Conservation (phyloP, 257 asterid genomes). For the Rauvolfia tetraphylla region DNA sequence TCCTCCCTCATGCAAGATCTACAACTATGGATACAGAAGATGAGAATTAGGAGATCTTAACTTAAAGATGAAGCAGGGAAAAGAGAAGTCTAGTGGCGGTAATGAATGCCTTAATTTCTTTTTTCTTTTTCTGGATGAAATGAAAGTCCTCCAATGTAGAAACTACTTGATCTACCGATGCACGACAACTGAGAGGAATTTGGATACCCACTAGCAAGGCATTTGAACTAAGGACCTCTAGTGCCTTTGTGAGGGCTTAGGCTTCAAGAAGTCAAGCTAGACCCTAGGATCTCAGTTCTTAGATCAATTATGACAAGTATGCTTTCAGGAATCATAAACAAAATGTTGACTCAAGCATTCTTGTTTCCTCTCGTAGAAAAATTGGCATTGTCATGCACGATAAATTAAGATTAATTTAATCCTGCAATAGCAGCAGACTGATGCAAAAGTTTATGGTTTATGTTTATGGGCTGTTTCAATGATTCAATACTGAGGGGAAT, state of each 20-base stretch:
- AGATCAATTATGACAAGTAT: neutral
- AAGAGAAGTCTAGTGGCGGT: too few relatives aligned
- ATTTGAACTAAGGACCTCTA: neutral
- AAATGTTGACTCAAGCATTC: neutral
- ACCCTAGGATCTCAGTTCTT: neutral
- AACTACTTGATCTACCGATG: too few relatives aligned
- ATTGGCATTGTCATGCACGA: neutral
- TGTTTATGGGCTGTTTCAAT: neutral
- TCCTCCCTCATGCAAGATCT: too few relatives aligned
- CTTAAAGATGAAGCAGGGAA: too few relatives aligned
- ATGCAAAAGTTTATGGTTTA: neutral
- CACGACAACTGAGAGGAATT: too few relatives aligned
- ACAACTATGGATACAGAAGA: too few relatives aligned
- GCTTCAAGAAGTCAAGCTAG: neutral
- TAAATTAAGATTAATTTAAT: neutral
- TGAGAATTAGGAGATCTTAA: too few relatives aligned
- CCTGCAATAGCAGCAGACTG: neutral
- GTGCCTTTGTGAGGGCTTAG: too few relatives aligned
- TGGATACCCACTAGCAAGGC: neutral
- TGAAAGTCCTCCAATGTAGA: too few relatives aligned
- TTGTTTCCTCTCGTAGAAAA: too few relatives aligned
- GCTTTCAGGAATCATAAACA: neutral
- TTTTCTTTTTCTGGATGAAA: too few relatives aligned
- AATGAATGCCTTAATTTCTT: too few relatives aligned
- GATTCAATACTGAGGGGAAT: neutral